These are phyloP conservation scores for Quercus suber DNA, from an alignment of 306 rosid species.

Conservation along the genomic window DNA sequence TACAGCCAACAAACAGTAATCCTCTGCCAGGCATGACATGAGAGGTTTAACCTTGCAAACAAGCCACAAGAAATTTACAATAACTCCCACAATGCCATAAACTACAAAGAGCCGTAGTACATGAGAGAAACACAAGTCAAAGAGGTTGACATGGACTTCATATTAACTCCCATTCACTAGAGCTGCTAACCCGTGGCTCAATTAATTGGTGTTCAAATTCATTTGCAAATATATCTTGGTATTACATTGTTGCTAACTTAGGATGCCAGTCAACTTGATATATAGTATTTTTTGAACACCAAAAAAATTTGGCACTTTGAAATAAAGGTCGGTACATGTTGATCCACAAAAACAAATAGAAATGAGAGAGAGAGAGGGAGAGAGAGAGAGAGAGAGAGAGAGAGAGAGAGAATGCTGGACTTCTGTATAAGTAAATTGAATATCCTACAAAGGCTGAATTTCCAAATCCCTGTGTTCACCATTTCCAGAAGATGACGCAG, in stretches of 20 bases:
- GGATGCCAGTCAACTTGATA: background rate
- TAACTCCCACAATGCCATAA: too few relatives aligned
- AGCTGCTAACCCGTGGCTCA: background rate
- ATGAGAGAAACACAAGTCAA: too few relatives aligned
- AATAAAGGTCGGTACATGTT: background rate
- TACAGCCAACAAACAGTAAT: too few relatives aligned
- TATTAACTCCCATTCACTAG: background rate
- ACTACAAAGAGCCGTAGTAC: too few relatives aligned
- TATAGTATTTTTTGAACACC: background rate
- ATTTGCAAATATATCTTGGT: background rate
- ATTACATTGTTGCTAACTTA: background rate
- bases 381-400: background rate
- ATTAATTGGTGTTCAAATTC: background rate
- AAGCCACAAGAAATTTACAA: too few relatives aligned
- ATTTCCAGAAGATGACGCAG: constrained; percentile 15
- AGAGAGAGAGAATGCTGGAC: background rate
- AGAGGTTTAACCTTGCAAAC: too few relatives aligned
- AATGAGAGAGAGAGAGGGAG: background rate
- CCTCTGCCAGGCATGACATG: too few relatives aligned
- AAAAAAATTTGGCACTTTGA: background rate
- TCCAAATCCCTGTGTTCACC: constrained; percentile 23
- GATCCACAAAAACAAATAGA: background rate
- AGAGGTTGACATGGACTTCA: too few relatives aligned
- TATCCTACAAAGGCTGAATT: constrained; percentile 34
- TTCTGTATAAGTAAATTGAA: background rate